phyloP scores from a whole-genome alignment of 2,329 filamentous ascomycete species.

The Alternaria sp. region DNA sequence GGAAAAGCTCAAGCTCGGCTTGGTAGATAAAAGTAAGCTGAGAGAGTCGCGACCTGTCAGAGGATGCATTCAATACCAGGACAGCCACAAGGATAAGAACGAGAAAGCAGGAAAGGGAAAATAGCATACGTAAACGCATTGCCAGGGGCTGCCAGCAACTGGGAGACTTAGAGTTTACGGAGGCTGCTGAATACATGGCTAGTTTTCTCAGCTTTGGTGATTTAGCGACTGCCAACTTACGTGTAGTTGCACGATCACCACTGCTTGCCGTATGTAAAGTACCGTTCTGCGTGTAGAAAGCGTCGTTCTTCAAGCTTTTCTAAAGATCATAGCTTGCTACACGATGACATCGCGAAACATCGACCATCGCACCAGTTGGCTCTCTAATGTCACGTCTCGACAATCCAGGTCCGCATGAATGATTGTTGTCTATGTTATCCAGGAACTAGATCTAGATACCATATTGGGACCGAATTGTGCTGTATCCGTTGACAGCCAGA shows the following conservation, averaged over 20 bases:
- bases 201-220: background rate
- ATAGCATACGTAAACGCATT: conserved; percentile 11
- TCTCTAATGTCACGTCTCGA: conserved; percentile 26
- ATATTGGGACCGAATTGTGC: conserved; percentile 20
- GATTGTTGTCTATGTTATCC: conserved; percentile 21
- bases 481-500: conserved; percentile 26
- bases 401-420: background rate
- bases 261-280: conserved; percentile 21
- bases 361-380: background rate
- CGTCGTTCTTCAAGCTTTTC: conserved; percentile 12
- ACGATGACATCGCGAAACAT: conserved; percentile 13
- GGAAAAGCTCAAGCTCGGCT: conserved; percentile 22
- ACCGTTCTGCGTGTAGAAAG: conserved; percentile 12
- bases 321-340: conserved; percentile 11
- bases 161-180: background rate
- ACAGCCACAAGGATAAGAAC: conserved; percentile 12
- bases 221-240: background rate
- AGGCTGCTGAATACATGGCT: background rate
- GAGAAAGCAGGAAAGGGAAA: conserved; percentile 17
- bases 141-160: background rate
- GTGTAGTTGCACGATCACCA: background rate
- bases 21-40: conserved; percentile 31
- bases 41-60: conserved; percentile 24
- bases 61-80: conserved; percentile 21
- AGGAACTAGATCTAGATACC: conserved; percentile 15